Base-by-base conservation (phyloP, 768 basidiomycete species). In the Lyophyllum shimeji region DNA sequence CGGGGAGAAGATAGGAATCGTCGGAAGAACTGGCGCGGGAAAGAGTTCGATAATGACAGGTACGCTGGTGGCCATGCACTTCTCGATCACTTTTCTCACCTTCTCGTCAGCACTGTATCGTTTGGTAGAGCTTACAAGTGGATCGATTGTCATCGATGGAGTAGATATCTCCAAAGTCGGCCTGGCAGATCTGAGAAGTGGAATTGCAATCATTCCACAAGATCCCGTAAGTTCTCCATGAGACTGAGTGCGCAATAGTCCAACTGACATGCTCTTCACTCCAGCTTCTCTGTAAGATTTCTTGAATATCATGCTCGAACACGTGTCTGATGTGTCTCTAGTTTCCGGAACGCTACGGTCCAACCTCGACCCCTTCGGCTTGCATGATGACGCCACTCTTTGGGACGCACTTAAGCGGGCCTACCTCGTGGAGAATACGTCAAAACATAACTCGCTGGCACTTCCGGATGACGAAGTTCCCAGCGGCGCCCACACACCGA, bases 1-100 rank as follows among this genome's bases (percentile, higher is more conserved):
- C 0, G 89, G 90, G 4, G 95, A 98, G 73, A 95, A 96, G 73
- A 86, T 98, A 60, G 95, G 95, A 25, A 90, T 96, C 50, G 90
- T 96, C 46, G 93, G 93, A 59, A 71, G 84, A 63, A 94, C 93
- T 17, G 93, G 93, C 47, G 93, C 93, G 0, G 93, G 93, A 37
- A 93, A 96, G 71, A 90, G 88, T 17, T 90, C 90, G 1, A 88
- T 98, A 56, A 90, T 96, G 89, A 87, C 87, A 75, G 60, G 77
- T 87, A 43, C 73, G 65, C 56, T 34, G 37, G 20, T 50, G 29
- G 17, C 12, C 17, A 46, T 52, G 34, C 48, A 50, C 29, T 37
- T 34, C 8, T 49, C 39, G 18, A 31, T n/a, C 7, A 21, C 37
- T 45, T 23, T 29, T 23, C 25, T 17, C 40, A 17, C 7, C 53